These are phyloP conservation scores for Lentinula boryana DNA, from an alignment of 768 basidiomycete species.

Conservation along the genomic window DNA sequence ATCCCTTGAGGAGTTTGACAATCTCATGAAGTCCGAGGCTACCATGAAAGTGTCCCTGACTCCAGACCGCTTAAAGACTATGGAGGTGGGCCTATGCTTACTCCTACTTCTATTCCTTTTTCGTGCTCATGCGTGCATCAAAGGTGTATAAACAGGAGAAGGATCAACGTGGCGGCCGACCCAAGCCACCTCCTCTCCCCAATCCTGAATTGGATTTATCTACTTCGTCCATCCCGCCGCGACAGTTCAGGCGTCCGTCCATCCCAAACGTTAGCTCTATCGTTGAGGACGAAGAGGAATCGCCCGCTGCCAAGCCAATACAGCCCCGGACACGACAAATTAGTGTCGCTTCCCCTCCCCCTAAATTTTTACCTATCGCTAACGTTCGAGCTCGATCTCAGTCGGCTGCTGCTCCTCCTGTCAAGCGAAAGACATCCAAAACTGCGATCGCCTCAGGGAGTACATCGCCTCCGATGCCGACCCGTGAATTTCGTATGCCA, in stretches of 20 bases:
- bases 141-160: conserved; percentile 76
- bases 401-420: conserved; percentile 21
- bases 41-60: conserved; percentile 97
- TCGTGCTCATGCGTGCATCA: conserved; percentile 6
- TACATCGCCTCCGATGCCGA: conserved; percentile 21
- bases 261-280: conserved; percentile 59
- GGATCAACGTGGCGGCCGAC: conserved; percentile 38
- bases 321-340: conserved; percentile 37
- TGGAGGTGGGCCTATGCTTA: conserved; percentile 64
- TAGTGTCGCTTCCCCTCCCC: conserved; percentile 37
- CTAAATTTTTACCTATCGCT: conserved; percentile 15
- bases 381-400: conserved; percentile 25
- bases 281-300: conserved; percentile 60
- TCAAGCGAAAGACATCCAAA: conserved; percentile 21
- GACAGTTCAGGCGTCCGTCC: conserved; percentile 33
- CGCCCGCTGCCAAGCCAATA: conserved; percentile 21
- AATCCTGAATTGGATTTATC: conserved; percentile 27
- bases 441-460: conserved; percentile 23
- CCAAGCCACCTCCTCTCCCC: conserved; percentile 25
- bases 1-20: conserved; percentile 81
- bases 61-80: conserved; percentile 86
- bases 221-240: conserved; percentile 20
- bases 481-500: conserved; percentile 15
- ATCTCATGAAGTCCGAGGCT: conserved; percentile 81
- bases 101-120: conserved; percentile 13